Base-by-base conservation (phyloP, 164 flowering plant genomes). In the Tinospora cordifolia region DNA sequence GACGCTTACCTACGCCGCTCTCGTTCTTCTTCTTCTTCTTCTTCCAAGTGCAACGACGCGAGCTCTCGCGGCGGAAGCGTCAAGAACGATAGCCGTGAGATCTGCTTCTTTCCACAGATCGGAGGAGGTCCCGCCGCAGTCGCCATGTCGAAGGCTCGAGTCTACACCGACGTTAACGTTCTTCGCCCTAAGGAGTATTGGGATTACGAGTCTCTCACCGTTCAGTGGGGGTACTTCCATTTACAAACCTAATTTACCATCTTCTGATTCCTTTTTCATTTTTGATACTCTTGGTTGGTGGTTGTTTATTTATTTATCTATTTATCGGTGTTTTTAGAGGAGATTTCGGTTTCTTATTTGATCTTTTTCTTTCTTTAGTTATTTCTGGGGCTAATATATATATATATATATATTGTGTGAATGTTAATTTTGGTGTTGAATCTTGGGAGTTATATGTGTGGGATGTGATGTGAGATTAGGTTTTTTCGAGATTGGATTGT, bases 151-250 rank as follows among this genome's bases (percentile, higher is more conserved):
- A 82, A 78, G 69, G 84, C 94, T 74, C 82, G 88, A 19, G 90
- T 89, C 40, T 89, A 87, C 79, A 67, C 91, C 3, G 91, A 87
- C 67, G 77, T 89, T 63, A 89, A 89, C 40, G 88, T 87, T 66
- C 84, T 71, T 41, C 88, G 90, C 8, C 87, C 91, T 34, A 83
- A 82, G 58, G 89, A 88, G 3, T 86, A 88, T 76, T 87, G 88
- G 91, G 91, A 87, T 40, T 89, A 89, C 79, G 94, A 89, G 72
- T 80, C 91, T 65, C 89, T 87, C 73, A 76, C 86, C 75, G 87
- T 87, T 51, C 90, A 89, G 69, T 89, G 93, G 93, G 90, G 93
- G 93, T 86, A 85, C 67, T 7, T 8, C 38, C 54, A 19, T 81
- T 90, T 62, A 81, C 73, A 0, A 91, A 66, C 81, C 94, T 13